Base-by-base conservation (phyloP, 1,284 basidiomycete genomes). In the Abortiporus biennis region DNA sequence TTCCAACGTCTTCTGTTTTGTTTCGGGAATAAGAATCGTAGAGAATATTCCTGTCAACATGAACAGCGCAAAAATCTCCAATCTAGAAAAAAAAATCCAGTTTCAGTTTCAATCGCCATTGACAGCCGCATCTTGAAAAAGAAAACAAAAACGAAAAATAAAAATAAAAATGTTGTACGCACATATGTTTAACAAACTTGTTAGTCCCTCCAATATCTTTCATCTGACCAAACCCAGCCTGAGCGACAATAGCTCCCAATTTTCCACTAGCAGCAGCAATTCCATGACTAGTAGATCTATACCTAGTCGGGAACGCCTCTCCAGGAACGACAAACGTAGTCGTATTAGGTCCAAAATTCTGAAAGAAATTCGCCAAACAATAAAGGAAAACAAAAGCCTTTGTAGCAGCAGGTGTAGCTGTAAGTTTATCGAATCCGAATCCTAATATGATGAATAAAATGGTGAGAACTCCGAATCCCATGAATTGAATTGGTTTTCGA, bases 321-420 rank as follows among this genome's bases (percentile, higher is more conserved):
- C 75, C 81, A 21, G 85, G 85, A 31, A 86, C 63, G 49, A 87
- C 52, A 48, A 72, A 88, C 9, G 84, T 87, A 2, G 85, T 88
- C 2, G 80, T 77, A 64, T 87, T 88, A 27, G 85, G 80, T 2
- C 84, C 82, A 52, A 76, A 77, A 52, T 74, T 76, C 44, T 67
- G 64, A 58, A 74, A 75, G 54, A 76, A 74, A 54, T 69, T 74
- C 37, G 77, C 63, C 42, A 82, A 64, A 58, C 78, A 80, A 61
- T 75, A 85, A 32, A 84, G 63, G 58, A 75, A 72, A 38, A 84
- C 71, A 57, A 85, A 80, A 1, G 71, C 66, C 5, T 17, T 25
- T 11, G 17, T 22, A 6, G 6, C 16, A 15, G 6, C 22, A 5
- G 21, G 24, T 39, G 37, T 13, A 4, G 13, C 11, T 12, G 21